Percentiles rank a stretch among this genome's conserved stretches.
These are phyloP conservation scores for Lepidium aucheri DNA, from an alignment of 345 rosid species.

Conservation along the genomic window DNA sequence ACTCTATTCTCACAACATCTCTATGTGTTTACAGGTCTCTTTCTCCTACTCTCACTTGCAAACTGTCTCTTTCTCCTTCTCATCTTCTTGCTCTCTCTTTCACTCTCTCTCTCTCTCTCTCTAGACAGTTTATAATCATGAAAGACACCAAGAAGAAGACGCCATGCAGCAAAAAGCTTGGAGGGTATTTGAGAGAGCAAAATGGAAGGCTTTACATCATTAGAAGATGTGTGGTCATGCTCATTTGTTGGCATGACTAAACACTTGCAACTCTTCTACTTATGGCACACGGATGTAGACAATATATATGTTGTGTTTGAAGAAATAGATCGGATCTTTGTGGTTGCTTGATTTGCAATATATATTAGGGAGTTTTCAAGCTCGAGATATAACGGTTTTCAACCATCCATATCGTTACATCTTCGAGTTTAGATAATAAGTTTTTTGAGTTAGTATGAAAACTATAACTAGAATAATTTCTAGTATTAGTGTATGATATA, in stretches of 20 bases:
- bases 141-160: slow-evolving; percentile 43
- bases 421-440: background rate
- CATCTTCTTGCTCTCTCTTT: background rate
- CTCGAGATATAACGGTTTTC: background rate
- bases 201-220: slow-evolving; percentile 72
- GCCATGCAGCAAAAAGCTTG: slow-evolving; percentile 47
- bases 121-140: slow-evolving; percentile 11
- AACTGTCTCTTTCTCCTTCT: background rate
- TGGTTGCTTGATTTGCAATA: background rate
- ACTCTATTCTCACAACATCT: slow-evolving; percentile 15
- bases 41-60: background rate
- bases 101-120: background rate
- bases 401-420: background rate
- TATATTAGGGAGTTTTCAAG: background rate
- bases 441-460: slow-evolving; percentile 1
- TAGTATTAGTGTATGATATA: slow-evolving; percentile 1
- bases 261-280: slow-evolving; percentile 5
- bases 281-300: background rate
- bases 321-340: slow-evolving; percentile 13
- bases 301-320: background rate
- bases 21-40: background rate
- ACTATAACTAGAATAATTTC: background rate
- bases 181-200: slow-evolving; percentile 64
- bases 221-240: slow-evolving; percentile 72
- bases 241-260: slow-evolving; percentile 76